Base-by-base conservation (phyloP, 106 monocot species). In the Phalaenopsis equestris region DNA sequence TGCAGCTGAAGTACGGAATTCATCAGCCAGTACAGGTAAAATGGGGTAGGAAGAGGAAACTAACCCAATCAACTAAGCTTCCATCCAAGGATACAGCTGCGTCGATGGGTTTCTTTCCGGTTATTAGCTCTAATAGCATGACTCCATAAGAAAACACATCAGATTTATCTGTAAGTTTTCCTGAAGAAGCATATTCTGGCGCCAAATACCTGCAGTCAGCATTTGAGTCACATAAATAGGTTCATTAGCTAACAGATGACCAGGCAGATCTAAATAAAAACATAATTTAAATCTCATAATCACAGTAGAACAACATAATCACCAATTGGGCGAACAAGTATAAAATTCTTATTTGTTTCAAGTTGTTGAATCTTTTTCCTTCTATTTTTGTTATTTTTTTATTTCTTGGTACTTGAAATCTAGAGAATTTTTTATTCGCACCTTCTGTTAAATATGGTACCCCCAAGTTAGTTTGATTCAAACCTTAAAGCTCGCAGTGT, bases 71-170 rank as follows among this genome's bases (percentile, higher is more conserved):
- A 75, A 87, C 81, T 78, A 87, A 78, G 52, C 80, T 78, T 45
- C 83, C 87, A 55, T 83, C 81, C 83, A 78, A 36, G 67, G 78
- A 73, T 6, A 79, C 67, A 77, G 56, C 42, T 52, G 80, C 3
- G 24, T 78, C 52, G 55, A 89, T 46, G 23, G 89, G 89, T 46
- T 75, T 55, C 64, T 42, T 86, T 79, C 89, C 89, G 24, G 89
- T 86, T 42, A 89, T 86, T 84, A 89, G 81, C 55, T 89, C 89
- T 56, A 89, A 77, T 56, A 89, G 81, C 82, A 89, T 76, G 24
- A 89, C 89, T 15, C 89, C 89, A 75, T 81, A 86, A 67, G 89
- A 89, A 30, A 82, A 89, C 19, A 89, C 89, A 80, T 86, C 89
- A 41, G 89, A 89, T 64, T 72, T 81, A 37, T 86, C 84, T 58